Conservation (phyloP, 108 stramenopile genomes). For the Nannochloropsis gaditana region DNA sequence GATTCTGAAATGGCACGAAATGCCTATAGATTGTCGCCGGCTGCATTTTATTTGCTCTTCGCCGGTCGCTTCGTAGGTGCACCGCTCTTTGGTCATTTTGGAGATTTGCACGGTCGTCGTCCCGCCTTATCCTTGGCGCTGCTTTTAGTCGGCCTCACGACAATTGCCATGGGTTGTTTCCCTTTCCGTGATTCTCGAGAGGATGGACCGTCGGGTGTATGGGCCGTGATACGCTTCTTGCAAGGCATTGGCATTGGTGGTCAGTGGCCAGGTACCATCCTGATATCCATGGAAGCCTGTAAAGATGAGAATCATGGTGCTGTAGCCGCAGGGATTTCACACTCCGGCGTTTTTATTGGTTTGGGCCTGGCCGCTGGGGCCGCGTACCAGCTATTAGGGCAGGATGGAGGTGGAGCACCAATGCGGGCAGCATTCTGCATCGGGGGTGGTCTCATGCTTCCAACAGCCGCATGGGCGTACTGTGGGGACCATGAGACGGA, state of each 20-base stretch:
- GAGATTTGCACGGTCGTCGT: neutral
- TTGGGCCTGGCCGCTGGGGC: neutral
- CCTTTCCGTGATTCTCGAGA: neutral
- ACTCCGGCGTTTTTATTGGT: neutral
- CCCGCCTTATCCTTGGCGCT: neutral
- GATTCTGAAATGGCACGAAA: neutral
- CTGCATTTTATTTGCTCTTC: constrained; percentile 6
- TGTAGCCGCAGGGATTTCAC: neutral
- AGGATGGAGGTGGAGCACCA: neutral
- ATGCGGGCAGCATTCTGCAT: neutral
- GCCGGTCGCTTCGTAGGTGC: neutral
- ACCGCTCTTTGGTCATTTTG: neutral
- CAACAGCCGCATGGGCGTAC: neutral
- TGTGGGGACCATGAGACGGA: neutral
- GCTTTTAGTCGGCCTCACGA: neutral
- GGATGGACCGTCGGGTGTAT: neutral
- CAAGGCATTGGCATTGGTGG: neutral
- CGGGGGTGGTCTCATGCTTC: neutral
- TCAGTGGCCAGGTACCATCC: constrained; percentile 16
- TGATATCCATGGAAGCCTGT: neutral
- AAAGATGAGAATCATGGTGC: neutral
- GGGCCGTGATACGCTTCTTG: neutral
- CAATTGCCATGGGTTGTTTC: neutral
- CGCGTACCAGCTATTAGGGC: neutral
- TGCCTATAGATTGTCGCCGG: neutral